A percentile compares a stretch with the other conserved stretches of the same genome.
These are phyloP conservation scores for Pyrus communis DNA, from an alignment of 306 rosid genomes.

Conservation along the genomic window DNA sequence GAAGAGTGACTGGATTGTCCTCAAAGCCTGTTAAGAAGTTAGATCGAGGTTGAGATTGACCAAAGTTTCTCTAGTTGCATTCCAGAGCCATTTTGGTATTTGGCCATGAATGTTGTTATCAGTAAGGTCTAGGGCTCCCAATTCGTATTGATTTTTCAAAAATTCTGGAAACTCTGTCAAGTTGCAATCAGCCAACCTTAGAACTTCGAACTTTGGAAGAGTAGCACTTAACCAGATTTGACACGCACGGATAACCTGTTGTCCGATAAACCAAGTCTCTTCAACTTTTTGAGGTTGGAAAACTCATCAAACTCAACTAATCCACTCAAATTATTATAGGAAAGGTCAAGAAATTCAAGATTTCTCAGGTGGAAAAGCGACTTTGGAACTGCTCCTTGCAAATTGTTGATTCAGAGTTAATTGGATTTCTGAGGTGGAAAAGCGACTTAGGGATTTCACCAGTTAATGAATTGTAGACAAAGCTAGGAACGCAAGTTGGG, in stretches of 20 bases:
- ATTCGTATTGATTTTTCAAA: no score
- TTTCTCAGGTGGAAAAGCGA: neutral
- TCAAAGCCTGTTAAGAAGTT: no score
- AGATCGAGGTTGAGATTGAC: no score
- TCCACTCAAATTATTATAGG: no score
- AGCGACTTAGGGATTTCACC: neutral
- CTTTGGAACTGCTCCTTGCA: conserved; percentile 11
- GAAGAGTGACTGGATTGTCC: no score
- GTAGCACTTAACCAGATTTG: neutral
- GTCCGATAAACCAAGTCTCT: neutral
- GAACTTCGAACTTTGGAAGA: neutral
- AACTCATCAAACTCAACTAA: conserved; percentile 3
- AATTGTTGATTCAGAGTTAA: neutral
- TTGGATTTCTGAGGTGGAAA: no score
- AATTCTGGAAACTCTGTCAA: neutral
- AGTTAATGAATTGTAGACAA: neutral
- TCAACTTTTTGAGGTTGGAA: neutral
- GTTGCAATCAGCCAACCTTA: neutral
- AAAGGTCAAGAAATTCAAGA: neutral
- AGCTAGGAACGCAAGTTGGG: neutral
- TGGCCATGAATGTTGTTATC: no score
- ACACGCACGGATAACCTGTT: conserved; percentile 7
- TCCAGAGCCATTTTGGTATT: no score
- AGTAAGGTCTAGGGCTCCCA: no score
- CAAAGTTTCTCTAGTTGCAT: no score